Evolutionary conservation across 2,329 filamentous ascomycete species (phyloP).

Genomic region (Hypoxylon sp.): DNA sequence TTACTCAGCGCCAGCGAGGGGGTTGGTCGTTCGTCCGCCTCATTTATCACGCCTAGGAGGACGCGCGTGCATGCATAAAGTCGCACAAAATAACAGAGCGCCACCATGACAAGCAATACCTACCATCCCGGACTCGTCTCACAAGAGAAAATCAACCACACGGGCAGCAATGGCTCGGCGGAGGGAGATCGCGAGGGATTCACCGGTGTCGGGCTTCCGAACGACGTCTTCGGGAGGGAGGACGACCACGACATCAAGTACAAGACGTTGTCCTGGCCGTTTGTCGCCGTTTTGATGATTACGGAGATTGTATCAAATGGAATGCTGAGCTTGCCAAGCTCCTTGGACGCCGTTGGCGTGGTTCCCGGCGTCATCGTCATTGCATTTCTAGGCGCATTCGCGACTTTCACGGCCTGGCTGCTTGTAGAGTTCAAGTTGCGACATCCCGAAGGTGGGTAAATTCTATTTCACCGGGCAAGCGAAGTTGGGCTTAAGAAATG

Average conservation of each 20-base stretch:
- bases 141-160: constrained; percentile 22
- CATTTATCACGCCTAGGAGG: neutral
- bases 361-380: constrained; percentile 68
- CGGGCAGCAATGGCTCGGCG: neutral
- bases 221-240: constrained; percentile 61
- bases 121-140: constrained; percentile 15
- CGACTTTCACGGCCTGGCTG: constrained; percentile 65
- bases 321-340: constrained; percentile 68
- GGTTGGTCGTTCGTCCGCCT: neutral
- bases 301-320: constrained; percentile 69
- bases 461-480: constrained; percentile 40
- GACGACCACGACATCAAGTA: constrained; percentile 63
- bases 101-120: constrained; percentile 23
- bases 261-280: constrained; percentile 67
- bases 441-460: constrained; percentile 64
- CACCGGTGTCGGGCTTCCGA: constrained; percentile 41
- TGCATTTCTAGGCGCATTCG: constrained; percentile 65
- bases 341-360: constrained; percentile 66
- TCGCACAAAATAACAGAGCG: neutral
- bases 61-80: constrained; percentile 3
- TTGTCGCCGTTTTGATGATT: constrained; percentile 69
- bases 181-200: constrained; percentile 29
- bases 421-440: constrained; percentile 68
- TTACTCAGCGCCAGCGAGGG: constrained; percentile 2
- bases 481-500: constrained; percentile 37